phyloP scores from a whole-genome alignment of 2,329 filamentous ascomycete species.

The Diaporthe sp. region DNA sequence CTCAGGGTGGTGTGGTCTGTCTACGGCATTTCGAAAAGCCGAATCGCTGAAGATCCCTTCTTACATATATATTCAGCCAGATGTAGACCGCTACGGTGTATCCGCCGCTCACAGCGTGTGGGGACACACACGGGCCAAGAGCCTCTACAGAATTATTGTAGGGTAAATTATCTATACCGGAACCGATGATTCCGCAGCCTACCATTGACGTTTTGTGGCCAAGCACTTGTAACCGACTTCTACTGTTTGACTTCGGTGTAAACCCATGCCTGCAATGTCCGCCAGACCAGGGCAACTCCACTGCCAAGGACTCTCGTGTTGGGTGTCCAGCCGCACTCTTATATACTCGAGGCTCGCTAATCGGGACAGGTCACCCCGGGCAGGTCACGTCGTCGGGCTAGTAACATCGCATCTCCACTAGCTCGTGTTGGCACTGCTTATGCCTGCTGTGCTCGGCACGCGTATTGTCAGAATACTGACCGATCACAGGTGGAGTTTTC shows the following conservation, averaged over 20 bases:
- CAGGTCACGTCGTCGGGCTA: not conserved
- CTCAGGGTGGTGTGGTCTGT: not conserved
- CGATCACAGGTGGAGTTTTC: conserved; percentile 4
- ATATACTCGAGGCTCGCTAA: conserved; percentile 12
- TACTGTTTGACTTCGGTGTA: conserved; percentile 6
- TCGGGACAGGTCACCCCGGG: conserved; percentile 10
- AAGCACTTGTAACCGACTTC: not conserved
- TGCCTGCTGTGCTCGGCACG: not conserved
- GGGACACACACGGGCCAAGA: not conserved
- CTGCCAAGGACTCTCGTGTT: not conserved
- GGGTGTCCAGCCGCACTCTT: not conserved
- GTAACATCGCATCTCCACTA: not conserved
- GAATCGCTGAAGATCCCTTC: not conserved
- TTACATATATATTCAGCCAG: not conserved
- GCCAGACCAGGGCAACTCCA: not conserved
- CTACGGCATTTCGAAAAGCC: not conserved
- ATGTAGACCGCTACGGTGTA: not conserved
- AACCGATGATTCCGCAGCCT: conserved; percentile 22
- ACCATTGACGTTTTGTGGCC: conserved; percentile 3
- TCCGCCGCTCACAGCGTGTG: not conserved
- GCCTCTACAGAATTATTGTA: not conserved
- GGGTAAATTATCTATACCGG: conserved; percentile 15
- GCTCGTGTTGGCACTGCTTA: conserved; percentile 10
- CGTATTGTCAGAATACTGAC: not conserved
- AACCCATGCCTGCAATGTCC: conserved; percentile 20